Base-by-base conservation (phyloP, 106 monocot species). In the Agapanthus africanus region DNA sequence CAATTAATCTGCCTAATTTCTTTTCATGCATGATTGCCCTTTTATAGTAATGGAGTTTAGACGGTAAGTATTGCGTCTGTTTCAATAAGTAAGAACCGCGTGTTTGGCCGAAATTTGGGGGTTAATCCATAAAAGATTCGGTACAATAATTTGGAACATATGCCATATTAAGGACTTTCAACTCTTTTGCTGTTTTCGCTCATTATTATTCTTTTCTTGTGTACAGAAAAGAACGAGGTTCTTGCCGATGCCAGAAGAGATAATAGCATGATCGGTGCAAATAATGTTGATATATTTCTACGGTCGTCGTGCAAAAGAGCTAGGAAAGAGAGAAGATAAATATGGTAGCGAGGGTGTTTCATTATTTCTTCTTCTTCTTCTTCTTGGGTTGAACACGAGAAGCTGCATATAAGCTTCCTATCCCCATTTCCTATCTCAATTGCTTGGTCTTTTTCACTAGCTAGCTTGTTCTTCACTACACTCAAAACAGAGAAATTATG, bases 211-310 rank as follows among this genome's bases (percentile, higher is more conserved):
- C n/a, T n/a, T n/a, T n/a, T n/a, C n/a, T n/a, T n/a, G n/a, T n/a
- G n/a, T n/a, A n/a, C 80, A 85, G 85, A 85, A 81, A 44, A 66
- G 81, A 70, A 85, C 85, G 38, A 61, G 85, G 69, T 85, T 85
- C 44, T 33, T 81, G 63, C 69, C 63, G 11, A 30, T 85, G 64
- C 72, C 81, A 15, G 78, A 85, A 8, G 85, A 81, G 65, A 81
- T 81, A 65, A 79, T 76, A 33, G 75, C 65, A 27, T 81, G 67
- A 67, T 36, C 40, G 23, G 4, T 38, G 18, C 1, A 7, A 26
- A 8, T 7, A 7, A 39, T 10, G 0, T 66, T 11, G 26, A 25
- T 6, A 40, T 65, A 3, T 2, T 47, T 47, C 27, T 40, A 14
- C 15, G 28, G 28, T 1, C 41, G 42, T n/a, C 14, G 28, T 27